Base-by-base conservation (phyloP, 2,329 filamentous ascomycete species). In the Diplodia seriata region DNA sequence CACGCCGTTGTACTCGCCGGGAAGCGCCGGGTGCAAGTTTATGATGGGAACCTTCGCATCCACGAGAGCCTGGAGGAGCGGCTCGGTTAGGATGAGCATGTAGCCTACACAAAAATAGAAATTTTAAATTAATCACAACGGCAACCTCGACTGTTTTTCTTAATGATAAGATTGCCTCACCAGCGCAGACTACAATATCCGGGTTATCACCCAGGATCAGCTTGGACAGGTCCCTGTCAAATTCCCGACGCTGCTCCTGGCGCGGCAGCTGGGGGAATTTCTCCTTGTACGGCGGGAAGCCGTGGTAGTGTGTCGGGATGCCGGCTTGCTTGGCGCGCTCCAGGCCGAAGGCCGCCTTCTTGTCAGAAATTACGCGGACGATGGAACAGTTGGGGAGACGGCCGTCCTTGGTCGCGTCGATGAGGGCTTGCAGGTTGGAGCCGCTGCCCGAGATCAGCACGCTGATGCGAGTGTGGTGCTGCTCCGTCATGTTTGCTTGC, bases 271-370 rank as follows among this genome's bases (percentile, higher is more conserved):
- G 89, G 69, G 79, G 69, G 73, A 93, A 86, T 70, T 84, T 85
- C 75, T 91, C 91, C 69, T 92, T 93, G 80, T 92, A 90, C 43
- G 86, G 85, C 67, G 94, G 84, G 50, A 95, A 86, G 78, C 94
- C 94, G 84, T 94, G 93, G 82, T 94, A 94, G 66, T 87, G 86
- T 67, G 87, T 91, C 0, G 91, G 89, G 68, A 96, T 94, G 49
- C 78, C 74, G 65, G 87, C 88, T 54, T 82, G 79, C 63, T 80
- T 73, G 9, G 90, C 90, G 68, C 89, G 86, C 69, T 85, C 82
- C 69, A 91, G 84, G 51, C 89, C 90, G 72, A 86, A 89, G 33
- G 88, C 90, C 68, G 85, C 82, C 76, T 87, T 87, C 73, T 76
- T 69, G 62, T 80, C 79, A 68, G 88, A 86, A 69, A 91, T 87